phyloP scores from a whole-genome alignment of 495 filamentous ascomycete species.

The Cetradonia linearis region DNA sequence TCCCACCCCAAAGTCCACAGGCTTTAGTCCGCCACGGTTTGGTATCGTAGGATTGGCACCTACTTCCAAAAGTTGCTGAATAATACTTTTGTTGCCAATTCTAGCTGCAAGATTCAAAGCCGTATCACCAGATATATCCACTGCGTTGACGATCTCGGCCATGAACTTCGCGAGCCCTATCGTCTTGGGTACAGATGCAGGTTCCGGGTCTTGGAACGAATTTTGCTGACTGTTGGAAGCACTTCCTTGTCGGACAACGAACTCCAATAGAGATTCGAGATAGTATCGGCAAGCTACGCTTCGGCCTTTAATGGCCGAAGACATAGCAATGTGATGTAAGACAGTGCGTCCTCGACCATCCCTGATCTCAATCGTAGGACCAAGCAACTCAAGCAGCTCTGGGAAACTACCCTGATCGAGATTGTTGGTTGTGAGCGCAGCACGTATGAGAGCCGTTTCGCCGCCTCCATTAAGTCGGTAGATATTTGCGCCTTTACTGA shows the following conservation, averaged over 20 bases:
- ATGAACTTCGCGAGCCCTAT: slow-evolving; percentile 86
- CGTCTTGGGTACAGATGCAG: slow-evolving; percentile 37
- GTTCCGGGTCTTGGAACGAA: slow-evolving; percentile 26
- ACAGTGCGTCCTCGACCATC: slow-evolving; percentile 86
- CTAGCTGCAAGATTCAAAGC: slow-evolving; percentile 87
- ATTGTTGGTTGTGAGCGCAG: slow-evolving; percentile 81
- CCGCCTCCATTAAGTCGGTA: slow-evolving; percentile 76
- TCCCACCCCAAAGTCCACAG: slow-evolving; percentile 86
- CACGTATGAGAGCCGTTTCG: slow-evolving; percentile 84
- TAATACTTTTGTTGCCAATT: slow-evolving; percentile 80
- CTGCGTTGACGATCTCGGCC: slow-evolving; percentile 87
- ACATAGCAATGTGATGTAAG: slow-evolving; percentile 89
- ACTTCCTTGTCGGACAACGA: slow-evolving; percentile 77
- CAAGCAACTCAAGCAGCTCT: slow-evolving; percentile 76
- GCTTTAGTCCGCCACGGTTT: slow-evolving; percentile 76
- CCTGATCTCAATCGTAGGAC: slow-evolving; percentile 79
- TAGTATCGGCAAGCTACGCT: slow-evolving; percentile 82
- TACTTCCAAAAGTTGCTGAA: slow-evolving; percentile 86
- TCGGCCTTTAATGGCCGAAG: slow-evolving; percentile 83
- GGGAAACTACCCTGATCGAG: slow-evolving; percentile 72
- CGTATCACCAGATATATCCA: slow-evolving; percentile 86
- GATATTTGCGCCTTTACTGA: slow-evolving; percentile 74
- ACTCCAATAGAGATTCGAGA: slow-evolving; percentile 83
- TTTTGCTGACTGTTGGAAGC: slow-evolving; percentile 47
- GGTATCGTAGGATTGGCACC: slow-evolving; percentile 81